phyloP scores from a whole-genome alignment of 495 filamentous ascomycete species.

The Acidiella bohemica region DNA sequence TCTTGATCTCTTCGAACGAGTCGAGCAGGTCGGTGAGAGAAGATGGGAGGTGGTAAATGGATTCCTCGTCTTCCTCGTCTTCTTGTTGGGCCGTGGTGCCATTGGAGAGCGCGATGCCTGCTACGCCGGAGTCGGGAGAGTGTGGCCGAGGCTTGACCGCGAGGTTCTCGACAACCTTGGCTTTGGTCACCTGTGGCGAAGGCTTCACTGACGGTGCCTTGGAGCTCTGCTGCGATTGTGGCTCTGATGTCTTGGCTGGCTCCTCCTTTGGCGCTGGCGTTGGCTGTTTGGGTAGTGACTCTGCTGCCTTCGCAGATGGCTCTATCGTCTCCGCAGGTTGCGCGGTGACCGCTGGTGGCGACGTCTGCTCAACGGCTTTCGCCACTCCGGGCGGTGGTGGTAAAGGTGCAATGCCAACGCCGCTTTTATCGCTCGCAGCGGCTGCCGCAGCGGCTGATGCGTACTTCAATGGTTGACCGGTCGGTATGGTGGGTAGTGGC shows the following conservation, averaged over 20 bases:
- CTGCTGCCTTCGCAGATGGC: slow-evolving; percentile 31
- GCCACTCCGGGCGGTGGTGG: slow-evolving; percentile 66
- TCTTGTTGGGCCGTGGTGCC: slow-evolving; percentile 34
- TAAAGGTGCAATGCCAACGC: slow-evolving; percentile 80
- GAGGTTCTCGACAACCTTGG: too few relatives aligned
- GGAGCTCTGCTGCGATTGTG: slow-evolving; percentile 5
- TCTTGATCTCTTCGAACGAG: slow-evolving; percentile 75
- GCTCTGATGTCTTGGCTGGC: slow-evolving; percentile 6
- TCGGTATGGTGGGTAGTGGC: slow-evolving; percentile 64
- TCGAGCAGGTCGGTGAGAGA: slow-evolving; percentile 80
- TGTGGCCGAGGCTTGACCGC: slow-evolving; percentile 16
- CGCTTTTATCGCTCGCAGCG: slow-evolving; percentile 77
- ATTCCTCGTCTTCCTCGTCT: slow-evolving; percentile 53
- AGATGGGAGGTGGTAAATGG: slow-evolving; percentile 87
- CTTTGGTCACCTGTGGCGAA: slow-evolving; percentile 12
- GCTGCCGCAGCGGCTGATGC: slow-evolving; percentile 92
- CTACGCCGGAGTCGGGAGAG: slow-evolving; percentile 20
- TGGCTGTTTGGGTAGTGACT: slow-evolving; percentile 29
- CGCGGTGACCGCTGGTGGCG: slow-evolving; percentile 38
- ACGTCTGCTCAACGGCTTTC: slow-evolving; percentile 24
- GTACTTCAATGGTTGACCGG: slow-evolving; percentile 87
- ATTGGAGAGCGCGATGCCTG: slow-evolving; percentile 37
- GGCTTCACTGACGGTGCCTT: slow-evolving; percentile 2
- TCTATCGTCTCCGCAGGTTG: slow-evolving; percentile 36
- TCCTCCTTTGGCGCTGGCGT: slow-evolving; percentile 35